Evolutionary conservation across 1,284 basidiomycete species (phyloP), one percentile per base, ranked within the genome.

Genomic region (Clitocybe nebularis): DNA sequence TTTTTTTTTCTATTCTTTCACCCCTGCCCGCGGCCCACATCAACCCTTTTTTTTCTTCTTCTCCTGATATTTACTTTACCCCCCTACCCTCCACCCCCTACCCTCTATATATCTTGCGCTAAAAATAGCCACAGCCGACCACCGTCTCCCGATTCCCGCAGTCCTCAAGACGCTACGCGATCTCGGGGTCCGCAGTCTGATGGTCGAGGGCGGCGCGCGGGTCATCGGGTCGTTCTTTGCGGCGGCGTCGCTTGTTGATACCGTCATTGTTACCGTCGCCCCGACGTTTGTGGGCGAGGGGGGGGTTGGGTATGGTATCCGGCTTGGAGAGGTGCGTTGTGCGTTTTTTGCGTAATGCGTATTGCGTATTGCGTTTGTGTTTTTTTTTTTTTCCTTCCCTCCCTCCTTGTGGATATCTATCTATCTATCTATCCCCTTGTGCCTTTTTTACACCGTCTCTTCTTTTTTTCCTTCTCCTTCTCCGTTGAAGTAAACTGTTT

Each of bases 121-220:
- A n/a, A n/a, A n/a, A n/a, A n/a, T n/a, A n/a, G n/a, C n/a, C n/a
- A n/a, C n/a, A n/a, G n/a, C n/a, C n/a, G n/a, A n/a, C n/a, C n/a
- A n/a, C n/a, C n/a, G n/a, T n/a, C 63, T 84, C 26, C 66, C 75
- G 5, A 68, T 89, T 3, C 55, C 62, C 0, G 57, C 60, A 5
- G 60, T 89, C 8, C 75, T 92, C 2, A 54, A 51, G 9, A 66
- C 68, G 5, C 68, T 93, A 19, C 61, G 63, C 16, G 58, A 63
- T 8, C 64, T 75, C 17, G 81, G 78, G 7, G 73, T 96, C 45
- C 64, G 65, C 5, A 84, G 84, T 3, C 69, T 97, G 40, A 99
- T 99, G 95, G 86, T 97, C 7, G 95, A 99, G 69, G 95, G 95
- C 39, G 95, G 95, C 11, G 88, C 91, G 3, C 66, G 69, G 3